phyloP scores from a whole-genome alignment of 1,139 yeast species.

The Nakaseomyces bracarensis region DNA sequence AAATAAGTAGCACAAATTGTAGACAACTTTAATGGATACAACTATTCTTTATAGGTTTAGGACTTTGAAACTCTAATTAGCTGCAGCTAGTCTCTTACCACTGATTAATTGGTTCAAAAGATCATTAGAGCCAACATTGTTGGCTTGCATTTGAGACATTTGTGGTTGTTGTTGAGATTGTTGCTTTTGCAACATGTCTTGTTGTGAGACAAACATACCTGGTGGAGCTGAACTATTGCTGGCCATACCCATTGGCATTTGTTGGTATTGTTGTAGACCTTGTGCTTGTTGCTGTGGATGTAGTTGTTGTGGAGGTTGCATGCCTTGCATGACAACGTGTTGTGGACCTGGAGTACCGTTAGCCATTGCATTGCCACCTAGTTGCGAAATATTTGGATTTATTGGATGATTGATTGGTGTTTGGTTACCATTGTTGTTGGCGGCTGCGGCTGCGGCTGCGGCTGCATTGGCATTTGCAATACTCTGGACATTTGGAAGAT shows the following conservation, averaged over 20 bases:
- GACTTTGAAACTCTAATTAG: slow-evolving; percentile 15
- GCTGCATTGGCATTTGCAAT: slow-evolving; percentile 10
- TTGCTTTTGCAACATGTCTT: slow-evolving; percentile 15
- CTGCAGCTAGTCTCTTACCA: slow-evolving; percentile 45
- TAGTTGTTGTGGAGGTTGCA: slow-evolving; percentile 21
- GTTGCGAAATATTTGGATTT: slow-evolving; percentile 2
- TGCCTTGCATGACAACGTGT: slow-evolving; percentile 20
- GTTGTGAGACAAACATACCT: slow-evolving; percentile 35
- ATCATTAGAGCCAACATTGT: slow-evolving; percentile 46
- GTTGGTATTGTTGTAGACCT: slow-evolving; percentile 12
- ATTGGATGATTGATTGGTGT: slow-evolving; percentile 6
- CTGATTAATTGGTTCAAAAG: slow-evolving; percentile 62
- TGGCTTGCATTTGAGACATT: slow-evolving; percentile 18
- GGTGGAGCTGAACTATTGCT: slow-evolving; percentile 35
- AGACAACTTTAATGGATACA: too few relatives aligned
- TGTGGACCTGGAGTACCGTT: slow-evolving; percentile 7
- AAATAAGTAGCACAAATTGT: too few relatives aligned
- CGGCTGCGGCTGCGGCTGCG: slow-evolving; percentile 5
- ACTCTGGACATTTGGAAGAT: slow-evolving; percentile 12
- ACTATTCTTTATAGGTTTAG: slow-evolving; percentile 1
- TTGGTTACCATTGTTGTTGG: slow-evolving; percentile 6
- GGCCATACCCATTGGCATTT: slow-evolving; percentile 6
- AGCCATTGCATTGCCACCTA: slow-evolving; percentile 2
- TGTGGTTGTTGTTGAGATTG: slow-evolving; percentile 19
- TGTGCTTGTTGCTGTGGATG: slow-evolving; percentile 16